These are phyloP conservation scores for Boletus reticuloceps DNA, from an alignment of 768 basidiomycete species.

Conservation along the genomic window DNA sequence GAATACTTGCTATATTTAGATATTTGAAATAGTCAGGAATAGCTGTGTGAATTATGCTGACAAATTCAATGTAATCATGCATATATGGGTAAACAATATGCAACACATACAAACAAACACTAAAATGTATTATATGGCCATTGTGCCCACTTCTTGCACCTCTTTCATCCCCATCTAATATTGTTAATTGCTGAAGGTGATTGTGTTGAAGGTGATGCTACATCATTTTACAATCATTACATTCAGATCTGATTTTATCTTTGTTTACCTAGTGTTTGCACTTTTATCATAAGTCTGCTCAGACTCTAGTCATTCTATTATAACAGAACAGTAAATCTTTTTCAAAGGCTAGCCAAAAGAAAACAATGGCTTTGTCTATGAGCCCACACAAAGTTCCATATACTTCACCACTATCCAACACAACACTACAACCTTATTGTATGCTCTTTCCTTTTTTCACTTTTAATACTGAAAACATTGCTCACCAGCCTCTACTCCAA, in stretches of 20 bases:
- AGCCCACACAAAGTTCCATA: constrained; percentile 6
- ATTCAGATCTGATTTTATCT: too few species aligned
- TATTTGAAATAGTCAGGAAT: not conserved
- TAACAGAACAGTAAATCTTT: not conserved
- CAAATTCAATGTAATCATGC: not conserved
- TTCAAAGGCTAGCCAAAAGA: too few species aligned
- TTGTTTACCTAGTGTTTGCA: not conserved
- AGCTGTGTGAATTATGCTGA: too few species aligned
- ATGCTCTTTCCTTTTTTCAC: not conserved
- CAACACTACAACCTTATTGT: constrained; percentile 10
- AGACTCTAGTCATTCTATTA: not conserved
- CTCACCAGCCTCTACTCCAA: constrained; percentile 17
- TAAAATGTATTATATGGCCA: constrained; percentile 3
- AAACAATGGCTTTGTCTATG: constrained; percentile 20
- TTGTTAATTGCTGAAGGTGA: not conserved
- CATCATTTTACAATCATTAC: too few species aligned
- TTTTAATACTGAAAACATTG: not conserved
- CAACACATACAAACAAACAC: constrained; percentile 16
- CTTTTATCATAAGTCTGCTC: not conserved
- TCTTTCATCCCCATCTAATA: not conserved
- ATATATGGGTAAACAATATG: constrained; percentile 4
- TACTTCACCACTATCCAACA: not conserved
- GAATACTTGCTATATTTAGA: too few species aligned
- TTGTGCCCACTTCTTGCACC: not conserved
- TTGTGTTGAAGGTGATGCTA: too few species aligned